Base-by-base conservation (phyloP, 768 basidiomycete species). In the Trametes gibbosa region DNA sequence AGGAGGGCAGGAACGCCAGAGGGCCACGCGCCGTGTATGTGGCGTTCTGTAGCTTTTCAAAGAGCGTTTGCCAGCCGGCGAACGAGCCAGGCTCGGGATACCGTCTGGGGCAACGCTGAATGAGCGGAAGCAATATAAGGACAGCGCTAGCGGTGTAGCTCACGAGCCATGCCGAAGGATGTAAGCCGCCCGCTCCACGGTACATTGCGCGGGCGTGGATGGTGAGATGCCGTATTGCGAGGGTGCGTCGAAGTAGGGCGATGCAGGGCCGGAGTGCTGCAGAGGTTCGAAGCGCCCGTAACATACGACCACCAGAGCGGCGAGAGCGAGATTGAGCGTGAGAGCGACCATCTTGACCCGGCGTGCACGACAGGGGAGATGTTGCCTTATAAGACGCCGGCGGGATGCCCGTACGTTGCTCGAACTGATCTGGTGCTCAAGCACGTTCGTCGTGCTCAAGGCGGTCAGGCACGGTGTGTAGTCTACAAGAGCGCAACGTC, bases 181-280 rank as follows among this genome's bases (percentile, higher is more conserved):
- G 54, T 77, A 79, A 3, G 77, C 77, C 0, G 78, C 77, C 58
- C 77, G 77, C 35, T 78, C 77, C 0, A 79, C 76, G 2, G 67
- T 63, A 55, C 77, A 79, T 23, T 74, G 75, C 1, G 65, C 50
- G 2, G 78, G 77, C 2, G 73, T 76, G 1, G 65, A 61, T 5
- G 47, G 23, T 0, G 70, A 45, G 34, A 79, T 72, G 10, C 72
- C 75, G 23, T 64, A 67, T 56, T 74, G 76, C 3, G 73, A 67
- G 0, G 78, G 76, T 4, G 77, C 77, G 45, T 75, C 71, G 52
- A 79, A 79, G 61, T 77, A 79, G 1, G 77, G 77, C 1, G 75
- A 75, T 0, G 76, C 74, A 2, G 73, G 68, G 0, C 77, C 78
- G n/a, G 75, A 76, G 63, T 79, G 77, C 1, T 77, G 70, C 10